Base-by-base conservation (phyloP, 2,329 filamentous ascomycete species). In the Chaetomiaceae sp. region DNA sequence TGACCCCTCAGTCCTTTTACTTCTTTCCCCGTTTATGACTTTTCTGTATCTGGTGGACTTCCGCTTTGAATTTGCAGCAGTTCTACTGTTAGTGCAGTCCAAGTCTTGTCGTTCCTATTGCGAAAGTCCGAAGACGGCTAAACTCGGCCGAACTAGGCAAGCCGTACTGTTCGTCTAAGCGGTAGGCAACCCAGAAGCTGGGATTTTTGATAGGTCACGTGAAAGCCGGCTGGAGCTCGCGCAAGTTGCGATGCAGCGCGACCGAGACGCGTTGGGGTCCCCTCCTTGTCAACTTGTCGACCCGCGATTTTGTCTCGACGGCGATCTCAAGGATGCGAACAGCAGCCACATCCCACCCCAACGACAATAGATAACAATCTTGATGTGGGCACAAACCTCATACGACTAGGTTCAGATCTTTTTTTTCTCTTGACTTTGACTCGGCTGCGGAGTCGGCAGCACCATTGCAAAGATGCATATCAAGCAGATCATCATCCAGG, bases 401-500 rank as follows among this genome's bases (percentile, higher is more conserved):
- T 20, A 47, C 19, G 1, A 37, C 36, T 50, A 45, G 39, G 42
- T 43, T 50, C 45, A 39, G 4, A 22, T 42, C 43, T 33, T 47
- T 40, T 40, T 23, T 36, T 27, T 20, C 29, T 19, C 17, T 29
- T 23, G 20, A 36, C 49, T 43, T 52, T 44, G 36, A 57, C 47
- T 59, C 53, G 29, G 56, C 59, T 60, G 62, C 61, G 56, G 55
- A 60, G 58, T 59, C 53, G 62, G 64, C 67, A 66, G 66, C 64
- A 48, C 48, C 49, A 51, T 51, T 56, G 61, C 66, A 71, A 78
- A 65, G 68, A 96, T 96, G 91, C 94, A 95, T 78, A 96, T 99
- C 81, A 99, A 99, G 74, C 94, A 99, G 77, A 96, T 97, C 72
- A 97, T 96, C 72, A 97, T 99, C 69, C 94, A 99, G 73, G 94